Conservation (phyloP, 2,329 filamentous ascomycete species). For the Westerdykella sp. region DNA sequence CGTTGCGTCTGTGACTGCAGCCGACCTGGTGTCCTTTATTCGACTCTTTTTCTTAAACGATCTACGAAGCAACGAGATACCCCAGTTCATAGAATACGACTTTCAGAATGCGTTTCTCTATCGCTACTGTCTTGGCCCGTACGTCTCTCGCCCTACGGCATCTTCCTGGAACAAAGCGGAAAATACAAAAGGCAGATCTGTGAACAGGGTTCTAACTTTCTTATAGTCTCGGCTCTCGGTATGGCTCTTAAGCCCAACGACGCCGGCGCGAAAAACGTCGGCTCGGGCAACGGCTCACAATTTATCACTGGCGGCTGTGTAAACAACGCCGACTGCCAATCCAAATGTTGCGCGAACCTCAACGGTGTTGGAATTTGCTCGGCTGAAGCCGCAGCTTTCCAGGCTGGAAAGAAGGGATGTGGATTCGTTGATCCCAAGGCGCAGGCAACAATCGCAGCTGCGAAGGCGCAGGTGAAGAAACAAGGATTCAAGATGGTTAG, state of each 20-base stretch:
- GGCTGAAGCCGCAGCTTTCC: slow-evolving; percentile 22
- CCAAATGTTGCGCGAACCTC: slow-evolving; percentile 20
- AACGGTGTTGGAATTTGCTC: slow-evolving; percentile 23
- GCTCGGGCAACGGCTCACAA: slow-evolving; percentile 20
- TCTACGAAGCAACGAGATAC: no score
- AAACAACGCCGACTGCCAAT: slow-evolving; percentile 23
- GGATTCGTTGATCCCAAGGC: slow-evolving; percentile 27
- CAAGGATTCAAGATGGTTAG: slow-evolving; percentile 27
- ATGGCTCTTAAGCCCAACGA: slow-evolving; percentile 21
- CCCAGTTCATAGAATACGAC: background rate
- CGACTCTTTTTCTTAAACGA: slow-evolving; percentile 7
- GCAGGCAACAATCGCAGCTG: slow-evolving; percentile 22
- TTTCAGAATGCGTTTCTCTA: slow-evolving; percentile 16
- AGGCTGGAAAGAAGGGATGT: slow-evolving; percentile 29
- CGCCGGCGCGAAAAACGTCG: slow-evolving; percentile 23
- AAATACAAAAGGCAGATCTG: background rate
- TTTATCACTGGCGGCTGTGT: slow-evolving; percentile 31
- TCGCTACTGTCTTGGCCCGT: slow-evolving; percentile 13
- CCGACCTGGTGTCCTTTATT: slow-evolving; percentile 28
- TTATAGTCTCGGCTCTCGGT: slow-evolving; percentile 7
- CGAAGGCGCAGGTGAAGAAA: slow-evolving; percentile 21
- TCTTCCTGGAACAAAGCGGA: background rate
- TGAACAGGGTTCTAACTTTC: background rate
- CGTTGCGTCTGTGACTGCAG: slow-evolving; percentile 26
- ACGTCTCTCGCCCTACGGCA: slow-evolving; percentile 1